Evolutionary conservation across 805 yeast genomes (phyloP), one percentile per base, ranked within the genome.

Genomic region (Tetrapisispora arboricola): DNA sequence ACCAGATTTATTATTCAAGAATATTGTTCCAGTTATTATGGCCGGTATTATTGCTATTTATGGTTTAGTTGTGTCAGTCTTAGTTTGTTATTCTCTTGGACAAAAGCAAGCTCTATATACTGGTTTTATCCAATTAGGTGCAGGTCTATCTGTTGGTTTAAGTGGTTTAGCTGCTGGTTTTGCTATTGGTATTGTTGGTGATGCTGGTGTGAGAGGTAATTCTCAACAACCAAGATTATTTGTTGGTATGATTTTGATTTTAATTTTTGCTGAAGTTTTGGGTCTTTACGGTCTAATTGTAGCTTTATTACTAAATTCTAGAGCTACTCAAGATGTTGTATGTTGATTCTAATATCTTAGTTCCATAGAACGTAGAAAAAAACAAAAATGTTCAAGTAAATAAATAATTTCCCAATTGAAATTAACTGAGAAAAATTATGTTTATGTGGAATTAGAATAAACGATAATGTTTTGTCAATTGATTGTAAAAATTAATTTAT

Each of bases 31-130:
- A 50, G 96, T 92, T 55, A 79, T 90, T 71, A 90, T 90, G 96
- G 96, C 97, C 50, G 98, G 98, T 90, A 90, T 90, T 63, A 87
- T 90, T 71, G 96, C 97, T 70, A 88, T 90, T 71, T 90, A 90
- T 66, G 98, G 98, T 44, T 72, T 90, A 61, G 97, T 90, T 49
- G 96, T 90, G 45, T 84, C 96, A 20, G 98, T 90, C 49, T 76
- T 90, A 63, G 90, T 90, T 49, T 82, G 96, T 42, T 92, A 84
- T 57, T 79, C 90, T 39, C 76, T 90, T 58, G 78, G 78, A 59
- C 96, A 88, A 69, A 73, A 76, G 56, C 95, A 88, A 70, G 94
- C 97, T 43, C 72, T 90, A 51, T 90, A 84, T 73, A 86, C 96
- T 47, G 97, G 97, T 52, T 90, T 90, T 75, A 87, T 90, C 67